These are phyloP conservation scores for Sesbania bispinosa DNA, from an alignment of 306 rosid genomes.

Conservation along the genomic window DNA sequence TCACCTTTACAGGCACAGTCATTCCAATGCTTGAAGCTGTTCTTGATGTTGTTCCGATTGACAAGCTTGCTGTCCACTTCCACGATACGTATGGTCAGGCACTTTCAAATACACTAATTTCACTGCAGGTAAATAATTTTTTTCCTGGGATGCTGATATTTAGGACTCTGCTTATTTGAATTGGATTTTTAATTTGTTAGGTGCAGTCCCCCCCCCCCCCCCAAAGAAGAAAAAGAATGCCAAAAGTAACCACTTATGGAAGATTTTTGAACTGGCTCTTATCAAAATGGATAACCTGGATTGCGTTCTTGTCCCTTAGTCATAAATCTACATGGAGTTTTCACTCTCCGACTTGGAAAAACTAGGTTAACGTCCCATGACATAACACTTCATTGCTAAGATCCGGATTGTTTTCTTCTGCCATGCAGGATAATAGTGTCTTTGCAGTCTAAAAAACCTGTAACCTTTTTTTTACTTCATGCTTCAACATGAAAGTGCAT, in stretches of 20 bases:
- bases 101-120: constrained; percentile 69
- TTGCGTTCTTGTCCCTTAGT: constrained; percentile 1
- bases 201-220: too few species aligned
- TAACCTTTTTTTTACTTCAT: background rate
- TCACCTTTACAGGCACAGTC: constrained; percentile 52
- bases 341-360: background rate
- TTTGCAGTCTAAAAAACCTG: background rate
- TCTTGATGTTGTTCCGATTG: constrained; percentile 56
- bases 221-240: too few species aligned
- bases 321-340: background rate
- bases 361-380: constrained; percentile 10
- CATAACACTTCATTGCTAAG: background rate
- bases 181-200: too few species aligned
- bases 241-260: too few species aligned
- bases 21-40: constrained; percentile 92
- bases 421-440: background rate
- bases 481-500: constrained; percentile 6
- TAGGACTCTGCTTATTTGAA: background rate
- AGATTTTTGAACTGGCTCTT: background rate
- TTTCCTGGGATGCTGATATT: background rate
- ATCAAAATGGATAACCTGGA: background rate
- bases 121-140: constrained; percentile 65
- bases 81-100: constrained; percentile 99
- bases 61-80: constrained; percentile 83
- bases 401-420: background rate